Base-by-base conservation (phyloP, 2,329 filamentous ascomycete species). In the Tothia fuscella region DNA sequence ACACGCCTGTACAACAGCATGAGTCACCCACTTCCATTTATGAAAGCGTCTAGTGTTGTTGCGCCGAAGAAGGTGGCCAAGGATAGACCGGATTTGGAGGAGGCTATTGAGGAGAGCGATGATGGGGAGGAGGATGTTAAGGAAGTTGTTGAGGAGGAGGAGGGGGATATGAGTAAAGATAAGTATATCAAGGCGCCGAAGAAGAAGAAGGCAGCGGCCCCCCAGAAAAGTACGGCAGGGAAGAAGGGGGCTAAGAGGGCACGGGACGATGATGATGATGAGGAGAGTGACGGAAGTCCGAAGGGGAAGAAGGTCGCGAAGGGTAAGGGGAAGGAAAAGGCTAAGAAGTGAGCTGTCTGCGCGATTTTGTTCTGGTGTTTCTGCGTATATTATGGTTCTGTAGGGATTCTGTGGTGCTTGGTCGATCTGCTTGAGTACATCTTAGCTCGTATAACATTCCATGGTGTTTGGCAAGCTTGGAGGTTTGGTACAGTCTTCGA, bases 161-260 rank as follows among this genome's bases (percentile, higher is more conserved):
- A 87, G 41, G 65, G 78, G n/a, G 86, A 93, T 56, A 60, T 96
- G 39, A 86, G 82, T 55, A 93, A 89, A 57, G 91, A 98, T 63
- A 96, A 95, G 61, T 95, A 93, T 55, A 88, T 96, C 58, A 93
- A 91, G 60, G 74, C 82, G 56, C 85, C 89, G 10, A 95, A 94
- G 70, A 77, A 75, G 49, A 86, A 79, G 60, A 70, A 67, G 45
- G 60, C 63, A n/a, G 53, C 63, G 12, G 55, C 66, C 22, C 64
- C 59, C 37, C 63, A 58, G 40, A 57, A 61, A 22, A 53, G 51
- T 2, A 51, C 64, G 12, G 50, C 57, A 49, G 49, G 46, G 59
- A 56, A 57, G 52, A 51, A 59, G 62, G 66, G 50, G n/a, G 54
- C 46, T 52, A 58, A 48, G 32, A 50, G 51, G 43, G 51, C 49